Percentiles rank a stretch among this genome's conserved stretches.
Evolutionary conservation across 2,329 filamentous ascomycete genomes (phyloP).

Genomic region (Colletotrichum limetticola): DNA sequence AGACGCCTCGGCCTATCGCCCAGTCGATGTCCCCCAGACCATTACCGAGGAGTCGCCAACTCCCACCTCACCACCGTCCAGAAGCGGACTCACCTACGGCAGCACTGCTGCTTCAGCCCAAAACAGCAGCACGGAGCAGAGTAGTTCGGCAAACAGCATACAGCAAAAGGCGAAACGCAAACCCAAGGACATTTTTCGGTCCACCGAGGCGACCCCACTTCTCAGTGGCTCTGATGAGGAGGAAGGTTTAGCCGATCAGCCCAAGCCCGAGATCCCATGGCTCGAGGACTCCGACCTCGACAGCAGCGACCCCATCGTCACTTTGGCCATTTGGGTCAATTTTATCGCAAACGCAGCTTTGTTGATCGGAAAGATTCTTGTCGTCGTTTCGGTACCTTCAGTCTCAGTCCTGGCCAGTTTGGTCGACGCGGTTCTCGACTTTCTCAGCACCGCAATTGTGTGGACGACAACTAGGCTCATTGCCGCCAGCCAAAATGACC

Average conservation of each 20-base stretch:
- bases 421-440: slow-evolving; percentile 83
- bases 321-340: slow-evolving; percentile 89
- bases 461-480: slow-evolving; percentile 83
- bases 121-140: slow-evolving; percentile 34
- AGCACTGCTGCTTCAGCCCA: slow-evolving; percentile 27
- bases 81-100: slow-evolving; percentile 36
- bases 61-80: slow-evolving; percentile 42
- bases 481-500: slow-evolving; percentile 71
- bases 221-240: slow-evolving; percentile 59
- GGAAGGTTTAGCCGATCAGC: slow-evolving; percentile 47
- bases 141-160: slow-evolving; percentile 35
- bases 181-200: slow-evolving; percentile 86
- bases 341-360: slow-evolving; percentile 81
- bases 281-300: slow-evolving; percentile 79
- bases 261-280: slow-evolving; percentile 72
- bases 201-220: slow-evolving; percentile 75
- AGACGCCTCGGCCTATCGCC: slow-evolving; percentile 63
- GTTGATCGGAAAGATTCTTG: slow-evolving; percentile 79
- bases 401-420: slow-evolving; percentile 84
- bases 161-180: slow-evolving; percentile 76
- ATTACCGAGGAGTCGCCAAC: slow-evolving; percentile 75
- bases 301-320: slow-evolving; percentile 79
- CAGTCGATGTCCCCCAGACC: slow-evolving; percentile 74
- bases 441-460: slow-evolving; percentile 83
- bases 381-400: slow-evolving; percentile 81